Base-by-base conservation (phyloP, 139 green algal genomes). In the Coelastrella sp. region DNA sequence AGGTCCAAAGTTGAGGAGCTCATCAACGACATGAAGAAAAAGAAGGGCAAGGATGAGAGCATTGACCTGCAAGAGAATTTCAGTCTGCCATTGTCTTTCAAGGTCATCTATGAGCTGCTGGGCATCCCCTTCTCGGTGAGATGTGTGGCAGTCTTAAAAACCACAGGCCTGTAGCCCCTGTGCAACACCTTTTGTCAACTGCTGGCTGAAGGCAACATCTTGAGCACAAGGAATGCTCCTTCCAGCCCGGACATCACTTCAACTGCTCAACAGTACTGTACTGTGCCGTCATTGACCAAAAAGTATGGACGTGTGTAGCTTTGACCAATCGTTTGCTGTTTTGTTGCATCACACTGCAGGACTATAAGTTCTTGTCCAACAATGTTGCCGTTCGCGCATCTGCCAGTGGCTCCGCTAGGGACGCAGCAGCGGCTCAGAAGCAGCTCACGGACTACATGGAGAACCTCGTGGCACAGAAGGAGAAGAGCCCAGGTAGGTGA, bases 41-140 rank as follows among this genome's bases (percentile, higher is more conserved):
- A 66, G 24, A 25, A 78, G 63, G 49, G 65, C 17, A 35, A 56
- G 10, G 35, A 86, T 24, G 80, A 58, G 12, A 10, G 25, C 7
- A 61, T 89, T 11, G 87, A 94, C 49, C 73, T 93, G 56, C 66
- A 76, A 8, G 90, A 92, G 58, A 65, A 25, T 56, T 92, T 93
- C 74, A 66, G 78, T 6, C 80, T 93, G 87, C 90, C 88, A 7
- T 58, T 93, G 70, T 35, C 92, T 11, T 93, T 90, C 87, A 87
- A 68, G 83, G 87, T 87, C 27, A 95, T 95, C 75, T 94, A 92
- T 63, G 78, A 85, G 10, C 86, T 95, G 58, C 74, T 95, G 89
- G 93, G 91, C 35, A 90, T 92, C 24, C 91, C 87, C 3, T 65
- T 72, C 1, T 70, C 90, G 82, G 82, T 76, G 63, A 63, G 79